These are phyloP conservation scores for Ceratobasidium sp. DNA, from an alignment of 1,284 basidiomycete genomes.

Conservation along the genomic window DNA sequence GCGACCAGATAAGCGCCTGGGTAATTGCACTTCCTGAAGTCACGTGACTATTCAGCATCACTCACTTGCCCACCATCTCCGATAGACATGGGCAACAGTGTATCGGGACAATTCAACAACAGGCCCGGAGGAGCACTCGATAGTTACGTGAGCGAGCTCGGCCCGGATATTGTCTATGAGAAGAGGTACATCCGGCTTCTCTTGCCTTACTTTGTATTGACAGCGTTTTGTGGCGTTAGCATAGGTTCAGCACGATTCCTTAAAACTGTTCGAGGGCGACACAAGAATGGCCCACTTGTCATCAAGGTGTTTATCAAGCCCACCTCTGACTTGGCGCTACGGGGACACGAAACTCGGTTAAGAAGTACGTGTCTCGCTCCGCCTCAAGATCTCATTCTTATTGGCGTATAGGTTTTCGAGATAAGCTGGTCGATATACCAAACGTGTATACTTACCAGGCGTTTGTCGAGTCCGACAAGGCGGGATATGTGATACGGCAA, in stretches of 20 bases:
- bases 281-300: conserved; percentile 72
- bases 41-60: conserved; percentile 3
- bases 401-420: conserved; percentile 72
- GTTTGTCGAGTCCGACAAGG: conserved; percentile 94
- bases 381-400: neutral
- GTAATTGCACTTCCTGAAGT: too few relatives aligned
- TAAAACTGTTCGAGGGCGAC: conserved; percentile 85
- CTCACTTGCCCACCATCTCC: neutral
- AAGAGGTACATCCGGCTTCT: conserved; percentile 67
- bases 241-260: conserved; percentile 93
- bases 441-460: conserved; percentile 92
- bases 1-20: too few relatives aligned
- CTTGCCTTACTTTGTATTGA: neutral
- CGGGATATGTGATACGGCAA: conserved; percentile 93
- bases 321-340: conserved; percentile 71
- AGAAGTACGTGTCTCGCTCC: conserved; percentile 60
- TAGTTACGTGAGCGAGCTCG: conserved; percentile 87
- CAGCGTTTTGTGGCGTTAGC: conserved; percentile 51
- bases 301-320: conserved; percentile 86
- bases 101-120: conserved; percentile 40
- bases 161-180: conserved; percentile 86
- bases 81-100: conserved; percentile 42
- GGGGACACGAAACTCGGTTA: conserved; percentile 70
- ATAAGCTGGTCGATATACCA: conserved; percentile 80
- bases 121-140: conserved; percentile 69